Conservation (phyloP, 2,329 filamentous ascomycete species). For the Orbilia quercus region DNA sequence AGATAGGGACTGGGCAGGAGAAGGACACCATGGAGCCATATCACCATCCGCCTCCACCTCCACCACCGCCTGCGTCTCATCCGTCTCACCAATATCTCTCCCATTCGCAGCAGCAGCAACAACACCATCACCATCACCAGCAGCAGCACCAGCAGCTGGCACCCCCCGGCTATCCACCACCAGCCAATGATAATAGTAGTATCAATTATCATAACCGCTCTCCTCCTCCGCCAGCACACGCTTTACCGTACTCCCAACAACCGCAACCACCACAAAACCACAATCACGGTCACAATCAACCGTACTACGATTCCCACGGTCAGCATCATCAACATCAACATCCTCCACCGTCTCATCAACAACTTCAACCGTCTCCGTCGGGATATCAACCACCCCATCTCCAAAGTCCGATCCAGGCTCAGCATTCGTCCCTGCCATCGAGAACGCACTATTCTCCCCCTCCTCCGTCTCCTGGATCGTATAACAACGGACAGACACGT, state of each 20-base stretch:
- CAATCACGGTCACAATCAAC: constrained; percentile 7
- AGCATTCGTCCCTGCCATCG: constrained; percentile 29
- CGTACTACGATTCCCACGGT: constrained; percentile 51
- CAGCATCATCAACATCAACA: constrained; percentile 15
- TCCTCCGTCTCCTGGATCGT: constrained; percentile 62
- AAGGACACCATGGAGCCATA: constrained; percentile 33
- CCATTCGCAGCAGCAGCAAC: constrained; percentile 4
- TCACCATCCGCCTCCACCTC: constrained; percentile 29
- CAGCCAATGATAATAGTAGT: constrained; percentile 38
- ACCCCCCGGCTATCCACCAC: constrained; percentile 42
- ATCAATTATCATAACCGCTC: constrained; percentile 20
- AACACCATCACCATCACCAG: constrained; percentile 1
- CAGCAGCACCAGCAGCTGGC: constrained; percentile 32
- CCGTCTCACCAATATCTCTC: constrained; percentile 18
- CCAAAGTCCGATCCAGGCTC: constrained; percentile 45
- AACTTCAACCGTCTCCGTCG: constrained; percentile 21
- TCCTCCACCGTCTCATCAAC: constrained; percentile 11
- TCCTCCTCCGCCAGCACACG: constrained; percentile 50
- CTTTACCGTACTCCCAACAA: constrained; percentile 9
- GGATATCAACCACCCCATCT: constrained; percentile 51
- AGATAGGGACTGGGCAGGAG: neutral
- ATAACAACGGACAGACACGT: constrained; percentile 60
- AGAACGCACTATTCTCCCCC: constrained; percentile 56
- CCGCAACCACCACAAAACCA: constrained; percentile 12
- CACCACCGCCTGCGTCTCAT: neutral